phyloP scores from a whole-genome alignment of 768 basidiomycete species.

The Boletus sensibilis region DNA sequence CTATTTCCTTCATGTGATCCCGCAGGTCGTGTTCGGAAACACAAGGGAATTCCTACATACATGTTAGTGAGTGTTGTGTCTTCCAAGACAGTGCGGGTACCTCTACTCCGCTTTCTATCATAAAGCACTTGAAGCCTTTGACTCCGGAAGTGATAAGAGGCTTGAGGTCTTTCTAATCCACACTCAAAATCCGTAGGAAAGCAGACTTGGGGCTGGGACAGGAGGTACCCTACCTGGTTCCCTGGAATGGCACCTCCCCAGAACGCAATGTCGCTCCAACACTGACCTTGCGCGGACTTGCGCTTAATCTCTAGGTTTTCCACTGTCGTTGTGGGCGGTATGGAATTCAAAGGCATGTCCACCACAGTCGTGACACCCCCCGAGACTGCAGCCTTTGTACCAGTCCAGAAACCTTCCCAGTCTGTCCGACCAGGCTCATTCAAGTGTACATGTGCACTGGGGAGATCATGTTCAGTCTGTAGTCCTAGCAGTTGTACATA shows the following conservation, averaged over 20 bases:
- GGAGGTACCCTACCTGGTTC: conserved; percentile 59
- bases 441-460: conserved; percentile 86
- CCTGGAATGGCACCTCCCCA: conserved; percentile 92
- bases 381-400: conserved; percentile 85
- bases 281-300: conserved; percentile 63
- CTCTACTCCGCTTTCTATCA: conserved; percentile 94
- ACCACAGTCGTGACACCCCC: conserved; percentile 95
- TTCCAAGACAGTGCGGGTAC: conserved; percentile 39
- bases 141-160: conserved; percentile 80
- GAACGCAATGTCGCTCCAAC: conserved; percentile 74
- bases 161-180: conserved; percentile 60
- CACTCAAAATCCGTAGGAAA: neutral
- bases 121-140: conserved; percentile 95
- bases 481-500: neutral
- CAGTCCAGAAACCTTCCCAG: conserved; percentile 94
- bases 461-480: neutral
- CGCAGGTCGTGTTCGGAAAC: conserved; percentile 70
- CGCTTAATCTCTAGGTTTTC: conserved; percentile 71
- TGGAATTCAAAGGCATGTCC: conserved; percentile 98
- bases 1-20: conserved; percentile 68
- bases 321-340: conserved; percentile 92
- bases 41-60: conserved; percentile 82
- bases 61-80: conserved; percentile 5
- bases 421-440: conserved; percentile 92
- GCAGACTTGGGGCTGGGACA: neutral